Conservation (phyloP, 1,284 basidiomycete species). For the Sporisorium graminicola region DNA sequence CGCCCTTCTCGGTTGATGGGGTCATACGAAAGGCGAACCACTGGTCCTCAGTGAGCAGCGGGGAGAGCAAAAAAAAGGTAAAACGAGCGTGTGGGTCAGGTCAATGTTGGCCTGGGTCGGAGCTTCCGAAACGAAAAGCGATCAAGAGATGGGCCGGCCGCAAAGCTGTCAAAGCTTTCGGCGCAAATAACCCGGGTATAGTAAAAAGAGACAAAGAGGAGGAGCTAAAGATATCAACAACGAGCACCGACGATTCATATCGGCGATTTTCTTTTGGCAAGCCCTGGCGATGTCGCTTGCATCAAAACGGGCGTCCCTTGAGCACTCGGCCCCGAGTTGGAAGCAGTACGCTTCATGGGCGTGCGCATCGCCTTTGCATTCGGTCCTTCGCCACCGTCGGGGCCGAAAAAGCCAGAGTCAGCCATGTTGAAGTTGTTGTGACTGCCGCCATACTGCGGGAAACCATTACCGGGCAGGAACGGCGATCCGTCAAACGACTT, state of each 20-base stretch:
- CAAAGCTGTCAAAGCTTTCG: conserved; percentile 6
- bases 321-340: conserved; percentile 46
- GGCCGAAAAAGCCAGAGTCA: conserved; percentile 37
- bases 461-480: conserved; percentile 29
- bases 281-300: conserved; percentile 37
- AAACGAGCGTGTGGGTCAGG: background rate
- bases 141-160: conserved; percentile 1
- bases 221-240: background rate
- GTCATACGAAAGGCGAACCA: background rate
- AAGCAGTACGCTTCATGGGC: conserved; percentile 57
- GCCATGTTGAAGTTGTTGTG: conserved; percentile 19
- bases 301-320: conserved; percentile 43
- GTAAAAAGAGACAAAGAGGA: background rate
- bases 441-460: conserved; percentile 12
- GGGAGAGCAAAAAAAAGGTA: background rate
- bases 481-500: conserved; percentile 35
- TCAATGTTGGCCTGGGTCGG: too few species aligned
- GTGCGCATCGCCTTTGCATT: conserved; percentile 60
- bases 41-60: background rate
- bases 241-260: background rate
- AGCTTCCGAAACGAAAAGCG: background rate
- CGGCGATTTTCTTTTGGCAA: conserved; percentile 49
- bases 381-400: conserved; percentile 37
- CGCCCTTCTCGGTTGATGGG: too few species aligned
- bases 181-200: conserved; percentile 20